Evolutionary conservation across 2,329 filamentous ascomycete species (phyloP).

Genomic region (Fusarium vanettenii): DNA sequence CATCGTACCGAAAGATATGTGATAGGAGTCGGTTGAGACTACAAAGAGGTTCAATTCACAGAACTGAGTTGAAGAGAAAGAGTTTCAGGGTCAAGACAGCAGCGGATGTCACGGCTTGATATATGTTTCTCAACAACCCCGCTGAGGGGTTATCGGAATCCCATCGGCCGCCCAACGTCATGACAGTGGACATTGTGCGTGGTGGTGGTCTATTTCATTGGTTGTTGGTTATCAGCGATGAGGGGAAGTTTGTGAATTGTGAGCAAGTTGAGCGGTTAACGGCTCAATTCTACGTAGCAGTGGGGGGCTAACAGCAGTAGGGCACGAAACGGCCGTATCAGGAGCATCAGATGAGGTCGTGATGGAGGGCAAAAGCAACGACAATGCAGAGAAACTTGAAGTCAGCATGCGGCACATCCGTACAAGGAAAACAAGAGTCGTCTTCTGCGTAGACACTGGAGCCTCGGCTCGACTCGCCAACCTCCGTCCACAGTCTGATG

Average conservation of each 20-base stretch:
- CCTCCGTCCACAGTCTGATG: background rate
- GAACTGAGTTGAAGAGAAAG: conserved; percentile 9
- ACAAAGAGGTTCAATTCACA: background rate
- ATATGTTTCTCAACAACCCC: conserved; percentile 29
- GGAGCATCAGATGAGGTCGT: background rate
- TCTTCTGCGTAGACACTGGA: conserved; percentile 5
- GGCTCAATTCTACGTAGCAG: background rate
- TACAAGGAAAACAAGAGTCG: background rate
- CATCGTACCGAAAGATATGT: conserved; percentile 41
- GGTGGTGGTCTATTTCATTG: conserved; percentile 25
- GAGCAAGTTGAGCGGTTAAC: conserved; percentile 5
- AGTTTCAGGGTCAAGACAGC: background rate
- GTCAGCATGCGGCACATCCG: background rate
- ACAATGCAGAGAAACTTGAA: background rate
- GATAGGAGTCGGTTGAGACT: background rate
- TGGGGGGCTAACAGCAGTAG: conserved; percentile 23
- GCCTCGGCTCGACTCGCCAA: background rate
- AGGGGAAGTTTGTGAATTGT: conserved; percentile 16
- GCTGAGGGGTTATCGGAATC: conserved; percentile 37
- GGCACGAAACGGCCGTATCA: conserved; percentile 8
- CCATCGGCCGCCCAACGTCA: conserved; percentile 33
- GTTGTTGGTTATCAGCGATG: conserved; percentile 15
- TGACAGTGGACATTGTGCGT: conserved; percentile 22
- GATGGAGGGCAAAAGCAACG: background rate
- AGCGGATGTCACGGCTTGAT: conserved; percentile 14